Conservation (phyloP, 257 asterid species). For the Voacanga thouarsii region DNA sequence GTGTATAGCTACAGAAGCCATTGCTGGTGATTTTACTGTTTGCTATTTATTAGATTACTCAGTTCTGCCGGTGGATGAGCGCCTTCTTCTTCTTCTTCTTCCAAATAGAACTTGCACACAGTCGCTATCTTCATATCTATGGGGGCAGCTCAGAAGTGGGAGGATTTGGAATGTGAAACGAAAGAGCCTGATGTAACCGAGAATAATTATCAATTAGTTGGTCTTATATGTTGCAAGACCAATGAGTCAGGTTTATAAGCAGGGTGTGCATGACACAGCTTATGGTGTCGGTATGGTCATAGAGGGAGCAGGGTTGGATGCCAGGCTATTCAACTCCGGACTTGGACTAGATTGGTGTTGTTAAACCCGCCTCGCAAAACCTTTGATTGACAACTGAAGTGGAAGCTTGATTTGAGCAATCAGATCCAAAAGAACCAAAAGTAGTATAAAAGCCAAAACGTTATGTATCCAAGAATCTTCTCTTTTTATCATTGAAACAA, state of each 20-base stretch:
- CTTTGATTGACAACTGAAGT: background rate
- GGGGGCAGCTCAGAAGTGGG: background rate
- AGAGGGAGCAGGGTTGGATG: background rate
- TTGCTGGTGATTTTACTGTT: background rate
- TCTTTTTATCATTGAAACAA: background rate
- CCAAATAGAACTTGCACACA: background rate
- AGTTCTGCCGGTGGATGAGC: background rate
- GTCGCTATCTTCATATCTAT: background rate
- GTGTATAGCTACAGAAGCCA: background rate
- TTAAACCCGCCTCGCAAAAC: background rate
- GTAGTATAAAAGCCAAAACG: background rate
- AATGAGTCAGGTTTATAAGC: background rate
- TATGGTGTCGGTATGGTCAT: background rate
- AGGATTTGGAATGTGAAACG: background rate
- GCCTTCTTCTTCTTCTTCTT: background rate
- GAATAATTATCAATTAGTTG: background rate
- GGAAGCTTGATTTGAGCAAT: background rate
- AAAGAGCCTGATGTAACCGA: too few relatives aligned
- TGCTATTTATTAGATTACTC: too few relatives aligned
- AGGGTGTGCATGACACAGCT: background rate
- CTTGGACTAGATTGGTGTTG: background rate
- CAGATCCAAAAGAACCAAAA: background rate
- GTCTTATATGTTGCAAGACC: background rate
- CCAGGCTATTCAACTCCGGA: background rate
- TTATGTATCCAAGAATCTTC: background rate